Conservation (phyloP, 2,329 filamentous ascomycete genomes). For the Aspergillus quadricinctus region DNA sequence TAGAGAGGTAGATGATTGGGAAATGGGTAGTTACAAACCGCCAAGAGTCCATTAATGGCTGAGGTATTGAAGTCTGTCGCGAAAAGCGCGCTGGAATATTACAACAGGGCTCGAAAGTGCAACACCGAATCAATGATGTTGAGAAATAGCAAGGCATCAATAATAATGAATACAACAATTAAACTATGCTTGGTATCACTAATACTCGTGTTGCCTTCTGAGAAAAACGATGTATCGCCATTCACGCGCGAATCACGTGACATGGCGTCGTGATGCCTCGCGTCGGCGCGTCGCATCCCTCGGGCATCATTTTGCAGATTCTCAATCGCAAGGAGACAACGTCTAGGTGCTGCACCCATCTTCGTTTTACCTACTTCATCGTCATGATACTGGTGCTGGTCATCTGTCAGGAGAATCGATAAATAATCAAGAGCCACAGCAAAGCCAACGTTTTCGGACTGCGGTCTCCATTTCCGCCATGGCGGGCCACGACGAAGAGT, state of each 20-base stretch:
- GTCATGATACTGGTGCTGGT: not conserved
- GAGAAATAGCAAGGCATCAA: not conserved
- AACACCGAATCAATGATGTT: not conserved
- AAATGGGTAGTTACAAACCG: too few species aligned
- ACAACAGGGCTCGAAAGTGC: too few species aligned
- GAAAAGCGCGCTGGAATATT: not conserved
- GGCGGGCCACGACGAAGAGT: conserved; percentile 22
- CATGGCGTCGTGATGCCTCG: conserved; percentile 18
- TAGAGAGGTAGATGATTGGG: too few species aligned
- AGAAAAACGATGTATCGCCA: not conserved
- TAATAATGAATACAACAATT: not conserved
- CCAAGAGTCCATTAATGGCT: too few species aligned
- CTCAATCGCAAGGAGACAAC: not conserved
- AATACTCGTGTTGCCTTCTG: not conserved
- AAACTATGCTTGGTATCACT: not conserved
- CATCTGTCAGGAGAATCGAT: not conserved
- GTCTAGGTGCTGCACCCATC: not conserved
- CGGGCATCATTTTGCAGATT: not conserved
- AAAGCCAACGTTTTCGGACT: not conserved
- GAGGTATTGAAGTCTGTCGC: too few species aligned
- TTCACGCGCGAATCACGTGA: conserved; percentile 16
- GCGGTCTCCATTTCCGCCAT: conserved; percentile 16
- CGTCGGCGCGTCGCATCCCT: conserved; percentile 18
- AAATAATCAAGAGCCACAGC: not conserved
- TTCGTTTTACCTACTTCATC: not conserved